Evolutionary conservation across 306 rosid genomes (phyloP).

Genomic region (Prunus fruticosa): DNA sequence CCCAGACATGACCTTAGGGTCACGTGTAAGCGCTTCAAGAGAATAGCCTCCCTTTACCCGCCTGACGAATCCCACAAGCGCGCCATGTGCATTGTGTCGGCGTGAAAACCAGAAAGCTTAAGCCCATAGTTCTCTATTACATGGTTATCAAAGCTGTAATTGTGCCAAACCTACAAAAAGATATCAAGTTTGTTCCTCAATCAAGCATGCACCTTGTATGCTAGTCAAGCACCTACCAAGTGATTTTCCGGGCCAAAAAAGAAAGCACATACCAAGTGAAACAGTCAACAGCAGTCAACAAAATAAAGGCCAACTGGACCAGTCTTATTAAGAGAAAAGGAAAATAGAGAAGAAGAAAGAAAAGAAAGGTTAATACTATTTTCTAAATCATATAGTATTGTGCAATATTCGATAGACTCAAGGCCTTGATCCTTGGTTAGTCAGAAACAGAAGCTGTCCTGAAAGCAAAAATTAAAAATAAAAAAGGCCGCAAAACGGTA

Average conservation of each 20-base stretch:
- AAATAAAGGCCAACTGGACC: not conserved
- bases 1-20: slow-evolving; percentile 68
- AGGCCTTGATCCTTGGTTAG: slow-evolving; percentile 10
- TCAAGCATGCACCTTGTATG: not conserved
- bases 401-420: not conserved
- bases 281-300: not conserved
- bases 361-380: not conserved
- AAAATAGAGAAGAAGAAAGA: not conserved
- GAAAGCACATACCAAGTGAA: not conserved
- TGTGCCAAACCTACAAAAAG: slow-evolving; percentile 87
- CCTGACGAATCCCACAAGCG: slow-evolving; percentile 96
- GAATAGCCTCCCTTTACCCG: slow-evolving; percentile 80
- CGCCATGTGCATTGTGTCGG: slow-evolving; percentile 99
- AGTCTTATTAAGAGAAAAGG: not conserved
- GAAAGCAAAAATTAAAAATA: not conserved
- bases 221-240: not conserved
- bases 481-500: not conserved
- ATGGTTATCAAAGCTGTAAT: slow-evolving; percentile 93
- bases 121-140: slow-evolving; percentile 88
- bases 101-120: slow-evolving; percentile 88
- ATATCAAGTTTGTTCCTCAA: slow-evolving; percentile 13
- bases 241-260: not conserved
- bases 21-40: slow-evolving; percentile 84
- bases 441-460: not conserved
- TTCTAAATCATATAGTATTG: not conserved